Percentiles rank a stretch among this genome's conserved stretches.
phyloP scores from a whole-genome alignment of 2,329 filamentous ascomycete species.

The Fusarium miscanthi region DNA sequence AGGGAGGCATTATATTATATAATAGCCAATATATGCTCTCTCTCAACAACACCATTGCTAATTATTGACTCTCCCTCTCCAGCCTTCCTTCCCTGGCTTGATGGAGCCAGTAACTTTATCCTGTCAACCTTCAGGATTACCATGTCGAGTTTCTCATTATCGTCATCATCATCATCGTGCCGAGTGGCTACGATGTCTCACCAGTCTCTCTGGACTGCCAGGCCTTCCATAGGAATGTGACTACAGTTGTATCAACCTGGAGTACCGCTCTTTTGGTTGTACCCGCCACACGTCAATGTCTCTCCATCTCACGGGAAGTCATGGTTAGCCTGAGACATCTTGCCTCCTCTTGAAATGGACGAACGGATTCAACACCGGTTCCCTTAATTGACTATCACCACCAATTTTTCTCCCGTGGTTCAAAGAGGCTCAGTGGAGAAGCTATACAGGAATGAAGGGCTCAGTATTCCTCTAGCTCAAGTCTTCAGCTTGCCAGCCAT shows the following conservation, averaged over 20 bases:
- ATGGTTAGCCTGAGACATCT: constrained; percentile 45
- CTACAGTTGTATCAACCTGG: constrained; percentile 31
- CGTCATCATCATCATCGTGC: background rate
- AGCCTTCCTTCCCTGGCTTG: constrained; percentile 2
- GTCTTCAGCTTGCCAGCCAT: constrained; percentile 47
- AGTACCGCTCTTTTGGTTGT: constrained; percentile 14
- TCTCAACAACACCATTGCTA: constrained; percentile 13
- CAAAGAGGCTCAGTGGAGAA: constrained; percentile 41
- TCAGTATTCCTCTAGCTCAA: constrained; percentile 42
- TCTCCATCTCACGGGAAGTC: constrained; percentile 8
- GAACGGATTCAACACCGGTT: constrained; percentile 16
- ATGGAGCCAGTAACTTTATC: background rate
- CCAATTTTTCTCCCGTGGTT: constrained; percentile 28
- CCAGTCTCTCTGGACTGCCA: constrained; percentile 12
- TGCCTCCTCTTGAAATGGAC: constrained; percentile 48
- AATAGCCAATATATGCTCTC: constrained; percentile 20
- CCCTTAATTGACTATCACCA: constrained; percentile 16
- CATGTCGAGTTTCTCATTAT: background rate
- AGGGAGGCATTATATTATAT: background rate
- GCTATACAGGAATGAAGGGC: constrained; percentile 54
- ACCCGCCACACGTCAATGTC: constrained; percentile 29
- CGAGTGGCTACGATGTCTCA: constrained; percentile 43
- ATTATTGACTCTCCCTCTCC: constrained; percentile 21
- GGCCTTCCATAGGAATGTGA: constrained; percentile 45
- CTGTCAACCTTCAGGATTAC: constrained; percentile 7